Evolutionary conservation across 2,329 filamentous ascomycete species (phyloP).

Genomic region (Pyrenochaeta sp.): DNA sequence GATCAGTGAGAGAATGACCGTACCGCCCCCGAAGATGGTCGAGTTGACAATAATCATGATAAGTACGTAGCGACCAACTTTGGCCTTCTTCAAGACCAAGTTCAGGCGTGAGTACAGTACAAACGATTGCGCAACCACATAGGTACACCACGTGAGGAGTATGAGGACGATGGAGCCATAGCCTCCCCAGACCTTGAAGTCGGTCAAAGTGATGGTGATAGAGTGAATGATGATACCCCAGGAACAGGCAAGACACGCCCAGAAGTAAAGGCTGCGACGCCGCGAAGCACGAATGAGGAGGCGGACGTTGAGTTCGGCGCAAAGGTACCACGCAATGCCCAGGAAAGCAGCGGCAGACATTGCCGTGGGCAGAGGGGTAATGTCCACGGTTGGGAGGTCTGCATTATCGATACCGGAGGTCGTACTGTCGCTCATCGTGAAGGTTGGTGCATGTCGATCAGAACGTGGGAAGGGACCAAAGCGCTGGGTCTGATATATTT

Average conservation of each 20-base stretch:
- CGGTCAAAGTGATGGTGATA: conserved; percentile 52
- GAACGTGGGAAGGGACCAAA: neutral
- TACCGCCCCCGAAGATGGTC: conserved; percentile 62
- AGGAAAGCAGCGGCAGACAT: conserved; percentile 18
- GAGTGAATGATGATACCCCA: conserved; percentile 50
- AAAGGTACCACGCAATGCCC: conserved; percentile 46
- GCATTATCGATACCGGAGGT: conserved; percentile 1
- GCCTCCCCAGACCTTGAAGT: conserved; percentile 54
- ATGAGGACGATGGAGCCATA: conserved; percentile 53
- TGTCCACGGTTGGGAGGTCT: neutral
- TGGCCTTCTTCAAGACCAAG: conserved; percentile 57
- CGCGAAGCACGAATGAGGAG: conserved; percentile 43
- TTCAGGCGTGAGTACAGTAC: conserved; percentile 70
- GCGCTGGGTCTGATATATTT: neutral
- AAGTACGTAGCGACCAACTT: conserved; percentile 52
- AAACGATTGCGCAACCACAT: conserved; percentile 67
- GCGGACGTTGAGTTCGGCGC: conserved; percentile 54
- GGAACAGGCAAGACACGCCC: conserved; percentile 43
- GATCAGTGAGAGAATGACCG: conserved; percentile 62
- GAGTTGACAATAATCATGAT: conserved; percentile 64
- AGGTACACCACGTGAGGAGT: conserved; percentile 63
- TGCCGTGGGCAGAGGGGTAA: conserved; percentile 3
- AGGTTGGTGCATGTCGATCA: neutral
- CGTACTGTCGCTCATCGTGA: neutral
- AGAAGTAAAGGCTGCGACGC: conserved; percentile 58